These are phyloP conservation scores for Stephanocyclus meneghinianus DNA, from an alignment of 352 stramenopile species.

Conservation along the genomic window DNA sequence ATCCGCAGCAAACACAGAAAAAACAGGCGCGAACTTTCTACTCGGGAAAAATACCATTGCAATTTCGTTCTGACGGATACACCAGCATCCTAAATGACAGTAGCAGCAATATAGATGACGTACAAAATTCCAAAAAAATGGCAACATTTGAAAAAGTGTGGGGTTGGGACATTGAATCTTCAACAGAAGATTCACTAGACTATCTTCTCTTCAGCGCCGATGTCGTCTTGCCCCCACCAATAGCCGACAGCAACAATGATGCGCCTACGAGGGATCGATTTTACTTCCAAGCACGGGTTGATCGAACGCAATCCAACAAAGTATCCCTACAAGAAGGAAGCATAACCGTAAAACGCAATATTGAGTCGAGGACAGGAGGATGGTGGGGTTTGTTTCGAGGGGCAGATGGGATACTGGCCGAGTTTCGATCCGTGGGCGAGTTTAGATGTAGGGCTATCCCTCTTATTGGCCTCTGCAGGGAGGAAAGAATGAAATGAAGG, in stretches of 20 bases:
- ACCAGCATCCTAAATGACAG: conserved; percentile 39
- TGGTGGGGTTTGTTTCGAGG: conserved; percentile 57
- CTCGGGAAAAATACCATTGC: conserved; percentile 46
- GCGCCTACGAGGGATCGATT: conserved; percentile 30
- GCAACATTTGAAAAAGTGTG: conserved; percentile 56
- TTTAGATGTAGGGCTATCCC: conserved; percentile 32
- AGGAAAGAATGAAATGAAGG: too few relatives aligned
- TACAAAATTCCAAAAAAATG: not conserved
- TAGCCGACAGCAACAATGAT: not conserved
- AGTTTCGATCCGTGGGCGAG: conserved; percentile 61
- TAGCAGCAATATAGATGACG: not conserved
- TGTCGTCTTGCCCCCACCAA: conserved; percentile 23
- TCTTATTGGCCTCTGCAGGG: too few relatives aligned
- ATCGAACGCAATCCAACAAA: not conserved
- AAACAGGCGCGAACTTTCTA: conserved; percentile 27
- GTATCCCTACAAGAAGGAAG: conserved; percentile 37
- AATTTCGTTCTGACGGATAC: conserved; percentile 57
- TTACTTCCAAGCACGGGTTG: conserved; percentile 62
- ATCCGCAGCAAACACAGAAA: not conserved
- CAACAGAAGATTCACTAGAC: conserved; percentile 37
- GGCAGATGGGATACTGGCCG: conserved; percentile 55
- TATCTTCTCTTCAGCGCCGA: conserved; percentile 65
- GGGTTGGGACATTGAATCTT: conserved; percentile 66
- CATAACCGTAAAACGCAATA: conserved; percentile 64
- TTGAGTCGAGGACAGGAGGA: conserved; percentile 36